A percentile compares a stretch with the other conserved stretches of the same genome.
These are phyloP conservation scores for Fonsecaea nubica DNA, from an alignment of 2,329 filamentous ascomycete species.

Conservation along the genomic window DNA sequence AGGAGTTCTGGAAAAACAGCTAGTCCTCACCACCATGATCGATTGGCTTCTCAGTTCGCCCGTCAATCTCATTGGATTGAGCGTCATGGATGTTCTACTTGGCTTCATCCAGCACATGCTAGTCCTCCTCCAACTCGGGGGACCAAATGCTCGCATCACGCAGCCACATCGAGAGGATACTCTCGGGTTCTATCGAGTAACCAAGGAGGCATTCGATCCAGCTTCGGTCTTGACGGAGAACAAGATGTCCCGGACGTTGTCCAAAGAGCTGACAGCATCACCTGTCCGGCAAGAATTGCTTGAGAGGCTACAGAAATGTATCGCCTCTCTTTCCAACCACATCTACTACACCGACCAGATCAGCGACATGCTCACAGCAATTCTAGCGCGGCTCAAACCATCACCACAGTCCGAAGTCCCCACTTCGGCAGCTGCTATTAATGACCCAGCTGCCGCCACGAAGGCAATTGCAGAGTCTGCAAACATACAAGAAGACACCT, in stretches of 20 bases:
- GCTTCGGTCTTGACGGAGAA: slow-evolving; percentile 26
- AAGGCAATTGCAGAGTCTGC: slow-evolving; percentile 56
- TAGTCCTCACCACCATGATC: slow-evolving; percentile 78
- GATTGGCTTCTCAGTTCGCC: slow-evolving; percentile 83
- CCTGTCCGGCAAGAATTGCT: slow-evolving; percentile 68
- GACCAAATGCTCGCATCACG: slow-evolving; percentile 47
- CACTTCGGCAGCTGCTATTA: slow-evolving; percentile 55
- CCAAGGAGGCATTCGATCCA: slow-evolving; percentile 38
- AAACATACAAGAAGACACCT: slow-evolving; percentile 60
- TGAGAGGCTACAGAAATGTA: slow-evolving; percentile 75
- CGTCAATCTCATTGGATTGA: slow-evolving; percentile 92
- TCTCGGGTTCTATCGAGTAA: slow-evolving; percentile 42
- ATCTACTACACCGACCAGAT: slow-evolving; percentile 98
- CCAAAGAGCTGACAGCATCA: slow-evolving; percentile 56
- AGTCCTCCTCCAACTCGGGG: slow-evolving; percentile 71
- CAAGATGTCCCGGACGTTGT: slow-evolving; percentile 18
- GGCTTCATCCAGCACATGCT: slow-evolving; percentile 85
- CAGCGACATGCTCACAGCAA: slow-evolving; percentile 86
- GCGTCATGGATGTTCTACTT: slow-evolving; percentile 91
- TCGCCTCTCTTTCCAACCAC: slow-evolving; percentile 90
- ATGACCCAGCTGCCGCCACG: slow-evolving; percentile 58
- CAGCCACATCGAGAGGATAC: slow-evolving; percentile 47
- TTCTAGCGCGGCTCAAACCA: slow-evolving; percentile 79
- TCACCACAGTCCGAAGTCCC: slow-evolving; percentile 53
- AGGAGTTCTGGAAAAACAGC: slow-evolving; percentile 73